These are phyloP conservation scores for Globisporangium cederbergense DNA, from an alignment of 352 stramenopile species.

Conservation along the genomic window DNA sequence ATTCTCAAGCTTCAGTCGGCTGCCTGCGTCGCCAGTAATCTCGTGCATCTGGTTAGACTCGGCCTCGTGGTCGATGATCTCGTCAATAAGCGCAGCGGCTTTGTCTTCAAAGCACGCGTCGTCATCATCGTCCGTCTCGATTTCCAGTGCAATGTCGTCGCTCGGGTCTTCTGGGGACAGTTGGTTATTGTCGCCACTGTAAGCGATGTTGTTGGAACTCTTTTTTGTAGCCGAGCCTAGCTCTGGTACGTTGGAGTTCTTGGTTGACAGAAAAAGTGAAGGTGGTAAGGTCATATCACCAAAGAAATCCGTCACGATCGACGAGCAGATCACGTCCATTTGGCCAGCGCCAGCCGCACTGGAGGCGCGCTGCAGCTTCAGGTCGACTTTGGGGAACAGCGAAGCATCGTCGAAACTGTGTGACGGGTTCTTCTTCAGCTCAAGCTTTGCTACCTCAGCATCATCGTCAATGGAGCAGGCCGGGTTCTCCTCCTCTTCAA, in stretches of 20 bases:
- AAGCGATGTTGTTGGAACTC: background rate
- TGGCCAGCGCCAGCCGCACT: background rate
- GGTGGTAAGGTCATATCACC: slow-evolving; percentile 9
- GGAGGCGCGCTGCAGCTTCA: background rate
- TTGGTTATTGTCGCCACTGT: slow-evolving; percentile 11
- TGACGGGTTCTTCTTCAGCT: background rate
- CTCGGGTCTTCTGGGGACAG: slow-evolving; percentile 4
- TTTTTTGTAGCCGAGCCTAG: background rate
- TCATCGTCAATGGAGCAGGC: slow-evolving; percentile 10
- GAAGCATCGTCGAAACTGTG: background rate
- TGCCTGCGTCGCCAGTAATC: background rate
- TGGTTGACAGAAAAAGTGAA: background rate
- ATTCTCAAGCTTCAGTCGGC: background rate
- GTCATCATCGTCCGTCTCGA: background rate
- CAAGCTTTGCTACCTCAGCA: background rate
- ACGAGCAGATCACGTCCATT: slow-evolving; percentile 42
- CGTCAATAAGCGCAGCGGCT: slow-evolving; percentile 13
- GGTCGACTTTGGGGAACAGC: background rate
- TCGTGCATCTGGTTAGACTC: slow-evolving; percentile 14
- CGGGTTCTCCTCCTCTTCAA: slow-evolving; percentile 1
- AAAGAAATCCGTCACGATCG: slow-evolving; percentile 39
- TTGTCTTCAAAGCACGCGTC: background rate
- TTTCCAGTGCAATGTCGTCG: background rate
- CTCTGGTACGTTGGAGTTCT: background rate
- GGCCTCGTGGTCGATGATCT: slow-evolving; percentile 12